Conservation (phyloP, 2,329 filamentous ascomycete species). For the Endothia cerciana region DNA sequence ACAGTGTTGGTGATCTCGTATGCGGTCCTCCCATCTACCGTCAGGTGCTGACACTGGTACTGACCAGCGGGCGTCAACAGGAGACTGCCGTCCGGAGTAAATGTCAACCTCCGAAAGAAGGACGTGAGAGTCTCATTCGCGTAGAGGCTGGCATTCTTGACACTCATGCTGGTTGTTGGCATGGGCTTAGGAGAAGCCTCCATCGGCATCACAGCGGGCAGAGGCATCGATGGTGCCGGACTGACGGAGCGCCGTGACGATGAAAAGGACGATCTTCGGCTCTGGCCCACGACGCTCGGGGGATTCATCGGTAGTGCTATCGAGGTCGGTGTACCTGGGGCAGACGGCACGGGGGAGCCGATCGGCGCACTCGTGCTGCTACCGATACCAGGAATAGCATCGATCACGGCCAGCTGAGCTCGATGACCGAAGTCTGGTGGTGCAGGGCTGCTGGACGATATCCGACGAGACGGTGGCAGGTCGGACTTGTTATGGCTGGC, state of each 20-base stretch:
- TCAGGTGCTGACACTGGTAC: slow-evolving; percentile 79
- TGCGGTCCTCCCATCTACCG: slow-evolving; percentile 70
- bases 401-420: slow-evolving; percentile 63
- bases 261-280: slow-evolving; percentile 91
- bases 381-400: slow-evolving; percentile 45
- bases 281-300: slow-evolving; percentile 84
- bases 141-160: slow-evolving; percentile 88
- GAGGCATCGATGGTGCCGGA: slow-evolving; percentile 87
- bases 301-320: slow-evolving; percentile 95
- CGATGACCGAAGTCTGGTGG: slow-evolving; percentile 79
- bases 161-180: slow-evolving; percentile 55
- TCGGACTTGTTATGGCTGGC: slow-evolving; percentile 82
- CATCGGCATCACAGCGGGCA: slow-evolving; percentile 94
- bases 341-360: slow-evolving; percentile 85
- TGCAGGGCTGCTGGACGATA: slow-evolving; percentile 90
- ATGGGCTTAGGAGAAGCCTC: slow-evolving; percentile 84
- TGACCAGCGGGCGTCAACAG: slow-evolving; percentile 94
- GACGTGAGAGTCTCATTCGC: slow-evolving; percentile 96
- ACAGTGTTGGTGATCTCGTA: slow-evolving; percentile 96
- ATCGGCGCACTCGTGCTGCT: slow-evolving; percentile 49
- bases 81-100: slow-evolving; percentile 92
- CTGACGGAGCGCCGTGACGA: slow-evolving; percentile 84
- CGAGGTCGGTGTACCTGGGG: slow-evolving; percentile 90
- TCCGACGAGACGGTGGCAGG: slow-evolving; percentile 77
- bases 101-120: slow-evolving; percentile 92